Base-by-base conservation (phyloP, 2,329 filamentous ascomycete species). In the Nemania diffusa region DNA sequence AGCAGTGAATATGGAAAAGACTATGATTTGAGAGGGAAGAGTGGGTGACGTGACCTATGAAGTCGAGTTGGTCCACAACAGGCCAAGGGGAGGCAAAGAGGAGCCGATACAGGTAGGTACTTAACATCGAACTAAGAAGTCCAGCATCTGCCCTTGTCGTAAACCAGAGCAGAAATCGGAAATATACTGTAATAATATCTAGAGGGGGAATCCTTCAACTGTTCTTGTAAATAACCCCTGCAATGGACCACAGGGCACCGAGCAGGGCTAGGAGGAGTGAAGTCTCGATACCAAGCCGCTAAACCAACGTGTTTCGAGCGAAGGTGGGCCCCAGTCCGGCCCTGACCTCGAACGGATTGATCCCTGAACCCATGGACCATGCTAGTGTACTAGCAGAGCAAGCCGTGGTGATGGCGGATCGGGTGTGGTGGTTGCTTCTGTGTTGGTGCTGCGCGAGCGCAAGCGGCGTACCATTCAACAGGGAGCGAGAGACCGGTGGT, bases 111-210 rank as follows among this genome's bases (percentile, higher is more conserved):
- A 68, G 55, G 51, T 24, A 68, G 37, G 66, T 64, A 64, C 55
- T 55, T 57, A 62, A 60, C 62, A 59, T 56, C 37, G 46, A 69
- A 62, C 65, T 66, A 62, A 62, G 67, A 58, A 56, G 55, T 64
- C 27, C 60, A 67, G 67, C 46, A 69, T 61, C 52, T 60, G 64
- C 64, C 57, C 62, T 71, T 46, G 64, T 70, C 70, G 79, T 78
- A 77, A 79, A 78, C 79, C 80, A 81, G 80, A 81, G 76, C 81
- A 81, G 77, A 81, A 75, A 79, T 83, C 81, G 82, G 82, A 81
- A 83, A 81, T 83, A 83, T 82, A 80, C 83, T 83, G 79, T 52
- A 52, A 34, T 52, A 40, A 44, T 26, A 80, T 81, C 77, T 82
- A 76, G 80, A 80, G 79, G 77, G 75, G 74, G 73, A 77, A 77